phyloP scores from a whole-genome alignment of 2,329 filamentous ascomycete species.

The Clarireedia paspali region DNA sequence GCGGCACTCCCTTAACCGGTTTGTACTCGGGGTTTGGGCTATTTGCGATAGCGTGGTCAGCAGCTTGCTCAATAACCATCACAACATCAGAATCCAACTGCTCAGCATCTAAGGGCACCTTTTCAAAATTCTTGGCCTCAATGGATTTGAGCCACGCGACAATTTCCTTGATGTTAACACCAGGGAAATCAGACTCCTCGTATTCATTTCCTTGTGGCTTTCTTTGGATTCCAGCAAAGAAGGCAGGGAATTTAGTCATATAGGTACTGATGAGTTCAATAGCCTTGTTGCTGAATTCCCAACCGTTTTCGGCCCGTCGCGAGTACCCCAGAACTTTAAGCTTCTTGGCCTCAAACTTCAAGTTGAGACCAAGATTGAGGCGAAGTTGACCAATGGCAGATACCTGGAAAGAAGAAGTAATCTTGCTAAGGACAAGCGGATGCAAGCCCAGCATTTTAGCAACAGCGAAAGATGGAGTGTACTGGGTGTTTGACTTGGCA shows the following conservation, averaged over 20 bases:
- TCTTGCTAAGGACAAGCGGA: constrained; percentile 84
- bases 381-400: constrained; percentile 66
- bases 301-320: constrained; percentile 74
- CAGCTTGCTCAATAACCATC: constrained; percentile 67
- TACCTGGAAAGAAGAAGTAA: constrained; percentile 90
- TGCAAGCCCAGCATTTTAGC: constrained; percentile 76
- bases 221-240: constrained; percentile 79
- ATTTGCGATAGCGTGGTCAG: constrained; percentile 53
- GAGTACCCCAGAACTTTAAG: constrained; percentile 95
- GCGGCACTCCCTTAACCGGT: constrained; percentile 73
- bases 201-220: constrained; percentile 83
- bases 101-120: constrained; percentile 91
- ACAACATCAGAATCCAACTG: constrained; percentile 92
- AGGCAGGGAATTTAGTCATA: constrained; percentile 91
- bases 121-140: constrained; percentile 86
- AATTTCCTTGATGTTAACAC: constrained; percentile 84
- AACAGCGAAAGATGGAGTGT: constrained; percentile 83
- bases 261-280: constrained; percentile 76
- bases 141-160: constrained; percentile 86
- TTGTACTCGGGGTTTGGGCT: constrained; percentile 51
- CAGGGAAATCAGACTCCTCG: constrained; percentile 77
- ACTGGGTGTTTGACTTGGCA: constrained; percentile 64
- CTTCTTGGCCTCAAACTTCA: constrained; percentile 95
- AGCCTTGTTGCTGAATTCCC: constrained; percentile 90
- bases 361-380: constrained; percentile 85